Base-by-base conservation (phyloP, 352 stramenopile species). In the Pythium pectinolyticum region DNA sequence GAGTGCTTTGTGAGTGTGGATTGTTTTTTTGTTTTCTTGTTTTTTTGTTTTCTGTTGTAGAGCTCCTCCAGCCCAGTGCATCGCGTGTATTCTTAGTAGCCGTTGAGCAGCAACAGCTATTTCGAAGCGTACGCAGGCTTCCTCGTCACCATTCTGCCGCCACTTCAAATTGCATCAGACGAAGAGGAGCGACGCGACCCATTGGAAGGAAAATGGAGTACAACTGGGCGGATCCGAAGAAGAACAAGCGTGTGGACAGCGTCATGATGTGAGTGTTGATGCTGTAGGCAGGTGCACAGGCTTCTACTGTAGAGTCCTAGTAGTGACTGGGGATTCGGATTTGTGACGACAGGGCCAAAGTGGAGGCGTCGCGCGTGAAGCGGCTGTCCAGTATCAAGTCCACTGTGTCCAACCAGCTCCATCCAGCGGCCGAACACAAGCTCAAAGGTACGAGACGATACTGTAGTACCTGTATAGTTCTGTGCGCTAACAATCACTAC, bases 221-320 rank as follows among this genome's bases (percentile, higher is more conserved):
- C 75, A 94, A 94, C 75, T 94, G 85, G 85, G 75, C 74, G 20
- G 83, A 92, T 41, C 85, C 83, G 30, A 85, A 82, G 70, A 90
- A 92, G 63, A 94, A 92, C 71, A 88, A 80, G 51, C 70, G 78
- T 48, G 61, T 92, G 5, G 77, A 75, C 34, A 77, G 75, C 1
- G 78, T 85, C 41, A 89, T 94, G 75, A 92, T 94, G 85, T 94
- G 34, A 31, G 78, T 77, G 43, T n/a, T n/a, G n/a, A n/a, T n/a
- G 20, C 5, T 15, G 22, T 10, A 19, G 17, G 35, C 12, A 43
- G 5, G 20, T 27, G 20, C 24, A 27, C 22, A 12, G 25, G 20
- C 19, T 25, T 46, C 15, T 46, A 1, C 5, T 37, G 25, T 1
- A 14, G 25, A n/a, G n/a, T n/a, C n/a, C n/a, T n/a, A n/a, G n/a